Base-by-base conservation (phyloP, 768 basidiomycete genomes). In the Termitomyces sp. region DNA sequence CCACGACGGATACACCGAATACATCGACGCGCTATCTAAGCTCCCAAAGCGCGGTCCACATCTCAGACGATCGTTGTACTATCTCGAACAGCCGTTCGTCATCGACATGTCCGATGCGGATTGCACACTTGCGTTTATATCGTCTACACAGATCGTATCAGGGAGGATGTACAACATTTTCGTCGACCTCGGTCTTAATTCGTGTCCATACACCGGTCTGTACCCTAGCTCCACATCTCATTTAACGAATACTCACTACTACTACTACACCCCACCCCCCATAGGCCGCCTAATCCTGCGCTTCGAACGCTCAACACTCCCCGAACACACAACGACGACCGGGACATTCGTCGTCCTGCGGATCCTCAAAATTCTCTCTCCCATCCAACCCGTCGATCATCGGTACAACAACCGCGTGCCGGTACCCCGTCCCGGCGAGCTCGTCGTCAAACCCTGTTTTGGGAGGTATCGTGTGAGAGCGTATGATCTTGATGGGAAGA, bases 311-410 rank as follows among this genome's bases (percentile, higher is more conserved):
- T 61, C 62, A 6, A 25, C 41, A 3, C 47, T 62, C 23, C 58
- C 57, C 62, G 2, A 67, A 67, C 42, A 69, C 65, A 38, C 65
- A 66, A 72, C 60, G 46, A 68, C 69, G 43, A 62, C 68, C n/a
- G n/a, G n/a, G n/a, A n/a, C n/a, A n/a, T 12, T 66, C 66, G 11
- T 72, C 69, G 17, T 69, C 68, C 1, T 71, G 67, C 50, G 75
- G 73, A 54, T 66, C 23, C 23, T 61, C 14, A 56, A 59, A 38
- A 56, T 66, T 29, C 46, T 66, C 27, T 21, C 53, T 3, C 41
- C 59, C 32, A 54, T 62, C n/a, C 41, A 56, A 3, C 58, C 48
- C 29, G 44, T 52, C 27, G 49, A 59, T n/a, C 57, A 53, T 5
- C 37, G 2, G 14, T 62, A 66, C 47, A 58, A 64, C 35, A 10